phyloP scores from a whole-genome alignment of 345 rosid species.

The Euclidium syriacum region DNA sequence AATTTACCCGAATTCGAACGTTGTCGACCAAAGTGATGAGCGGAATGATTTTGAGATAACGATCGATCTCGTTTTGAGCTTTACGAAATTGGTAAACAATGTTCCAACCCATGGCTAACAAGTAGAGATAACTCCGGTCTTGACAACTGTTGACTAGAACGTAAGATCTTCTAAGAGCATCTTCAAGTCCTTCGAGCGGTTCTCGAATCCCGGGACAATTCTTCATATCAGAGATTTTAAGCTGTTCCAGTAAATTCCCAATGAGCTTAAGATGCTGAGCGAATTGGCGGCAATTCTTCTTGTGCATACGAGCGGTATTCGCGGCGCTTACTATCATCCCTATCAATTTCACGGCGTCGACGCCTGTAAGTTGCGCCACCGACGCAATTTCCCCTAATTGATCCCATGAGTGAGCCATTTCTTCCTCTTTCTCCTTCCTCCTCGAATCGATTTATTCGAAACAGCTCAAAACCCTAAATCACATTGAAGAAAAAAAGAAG shows the following conservation, averaged over 20 bases:
- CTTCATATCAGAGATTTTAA: constrained; percentile 81
- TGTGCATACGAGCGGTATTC: constrained; percentile 81
- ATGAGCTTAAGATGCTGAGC: constrained; percentile 89
- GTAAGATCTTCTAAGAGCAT: constrained; percentile 76
- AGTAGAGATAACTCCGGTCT: constrained; percentile 80
- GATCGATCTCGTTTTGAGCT: constrained; percentile 88
- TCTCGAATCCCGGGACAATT: constrained; percentile 72
- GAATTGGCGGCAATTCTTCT: constrained; percentile 87
- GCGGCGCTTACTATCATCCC: constrained; percentile 84
- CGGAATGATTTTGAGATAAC: constrained; percentile 80
- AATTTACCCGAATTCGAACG: constrained; percentile 75
- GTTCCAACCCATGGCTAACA: constrained; percentile 99
- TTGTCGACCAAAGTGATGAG: constrained; percentile 87
- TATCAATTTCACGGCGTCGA: constrained; percentile 78
- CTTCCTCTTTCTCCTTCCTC: background rate
- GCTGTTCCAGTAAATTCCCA: constrained; percentile 79
- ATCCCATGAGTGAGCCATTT: constrained; percentile 71
- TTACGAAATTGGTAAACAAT: constrained; percentile 91
- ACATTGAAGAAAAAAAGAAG: too few species aligned
- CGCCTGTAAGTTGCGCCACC: constrained; percentile 71
- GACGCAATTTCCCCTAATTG: constrained; percentile 72
- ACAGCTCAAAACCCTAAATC: background rate
- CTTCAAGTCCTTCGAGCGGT: constrained; percentile 91
- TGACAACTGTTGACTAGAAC: constrained; percentile 77
- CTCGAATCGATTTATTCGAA: too few species aligned